Evolutionary conservation across 768 basidiomycete genomes (phyloP).

Genomic region (Boletus fagicola): DNA sequence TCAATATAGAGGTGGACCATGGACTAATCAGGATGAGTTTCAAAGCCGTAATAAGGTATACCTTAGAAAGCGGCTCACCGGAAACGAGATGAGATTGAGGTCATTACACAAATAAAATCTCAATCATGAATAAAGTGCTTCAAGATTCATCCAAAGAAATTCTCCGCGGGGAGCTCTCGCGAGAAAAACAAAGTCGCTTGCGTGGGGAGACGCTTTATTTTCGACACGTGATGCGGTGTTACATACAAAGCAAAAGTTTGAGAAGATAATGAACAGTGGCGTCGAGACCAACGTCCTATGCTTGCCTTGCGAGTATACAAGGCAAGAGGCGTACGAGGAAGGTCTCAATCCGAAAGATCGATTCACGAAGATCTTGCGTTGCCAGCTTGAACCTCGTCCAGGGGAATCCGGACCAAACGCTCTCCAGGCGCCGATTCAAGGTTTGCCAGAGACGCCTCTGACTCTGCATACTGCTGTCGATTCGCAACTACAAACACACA

Average conservation of each 20-base stretch:
- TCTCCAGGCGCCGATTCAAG: constrained; percentile 43
- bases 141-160: neutral
- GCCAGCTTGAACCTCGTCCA: constrained; percentile 56
- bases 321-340: no score
- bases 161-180: neutral
- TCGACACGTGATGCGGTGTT: neutral
- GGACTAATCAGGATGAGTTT: neutral
- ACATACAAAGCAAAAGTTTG: neutral
- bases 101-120: neutral
- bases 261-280: neutral
- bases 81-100: neutral
- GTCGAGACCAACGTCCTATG: neutral
- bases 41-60: neutral
- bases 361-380: constrained; percentile 12
- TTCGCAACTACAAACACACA: constrained; percentile 44
- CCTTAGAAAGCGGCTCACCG: neutral
- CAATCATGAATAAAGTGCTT: neutral
- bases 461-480: constrained; percentile 35
- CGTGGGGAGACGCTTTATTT: neutral
- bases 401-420: constrained; percentile 69
- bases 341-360: neutral
- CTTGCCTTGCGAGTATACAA: neutral
- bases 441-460: constrained; percentile 21
- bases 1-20: neutral
- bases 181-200: neutral